Percentiles rank a stretch among this genome's conserved stretches.
Evolutionary conservation across 805 yeast species (phyloP).

Genomic region (Cyberlindnera bimundalis): DNA sequence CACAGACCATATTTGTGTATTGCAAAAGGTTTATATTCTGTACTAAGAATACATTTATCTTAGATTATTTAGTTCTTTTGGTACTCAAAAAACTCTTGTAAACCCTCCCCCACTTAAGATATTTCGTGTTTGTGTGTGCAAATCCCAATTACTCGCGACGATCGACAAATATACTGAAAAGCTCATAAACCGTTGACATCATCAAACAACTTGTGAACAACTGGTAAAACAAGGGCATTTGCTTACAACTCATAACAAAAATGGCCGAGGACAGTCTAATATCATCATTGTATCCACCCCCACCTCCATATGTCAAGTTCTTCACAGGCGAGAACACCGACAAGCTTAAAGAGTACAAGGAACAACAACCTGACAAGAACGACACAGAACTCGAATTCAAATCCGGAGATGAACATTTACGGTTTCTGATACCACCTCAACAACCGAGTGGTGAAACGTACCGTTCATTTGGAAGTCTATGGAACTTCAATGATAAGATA

Average conservation of each 20-base stretch:
- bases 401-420: constrained; percentile 42
- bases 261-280: constrained; percentile 29
- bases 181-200: too few species aligned
- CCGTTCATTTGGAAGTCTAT: constrained; percentile 83
- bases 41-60: too few species aligned
- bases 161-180: too few species aligned
- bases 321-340: constrained; percentile 69
- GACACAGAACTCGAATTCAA: constrained; percentile 34
- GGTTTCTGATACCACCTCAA: constrained; percentile 61
- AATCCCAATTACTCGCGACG: too few species aligned
- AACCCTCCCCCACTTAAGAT: too few species aligned
- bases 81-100: too few species aligned
- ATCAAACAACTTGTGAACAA: too few species aligned
- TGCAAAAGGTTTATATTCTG: too few species aligned
- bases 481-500: constrained; percentile 67
- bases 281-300: constrained; percentile 88
- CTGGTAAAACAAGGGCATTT: neutral
- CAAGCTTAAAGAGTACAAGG: constrained; percentile 32
- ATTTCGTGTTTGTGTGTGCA: too few species aligned
- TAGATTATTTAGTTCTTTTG: too few species aligned
- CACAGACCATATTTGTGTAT: too few species aligned
- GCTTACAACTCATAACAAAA: neutral
- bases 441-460: constrained; percentile 64
- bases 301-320: constrained; percentile 76
- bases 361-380: constrained; percentile 12